phyloP scores from a whole-genome alignment of 306 rosid genomes.

The Trifolium fragiferum region DNA sequence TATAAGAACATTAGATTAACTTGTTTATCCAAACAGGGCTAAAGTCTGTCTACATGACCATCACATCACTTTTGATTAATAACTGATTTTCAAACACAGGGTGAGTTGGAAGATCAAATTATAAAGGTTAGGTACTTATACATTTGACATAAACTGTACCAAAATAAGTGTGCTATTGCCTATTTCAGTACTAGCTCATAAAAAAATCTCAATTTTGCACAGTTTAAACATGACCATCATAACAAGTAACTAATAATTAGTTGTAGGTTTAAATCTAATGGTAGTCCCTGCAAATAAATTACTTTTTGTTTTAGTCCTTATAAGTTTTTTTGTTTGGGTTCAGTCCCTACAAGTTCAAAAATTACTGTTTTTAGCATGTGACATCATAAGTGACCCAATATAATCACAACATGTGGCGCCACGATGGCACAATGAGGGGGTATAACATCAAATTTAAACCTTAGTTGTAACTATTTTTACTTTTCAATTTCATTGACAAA shows the following conservation, averaged over 20 bases:
- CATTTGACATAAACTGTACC: constrained; percentile 6
- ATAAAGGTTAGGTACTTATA: not conserved
- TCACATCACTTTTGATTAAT: constrained; percentile 3
- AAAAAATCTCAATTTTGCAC: not conserved
- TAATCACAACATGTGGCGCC: no score
- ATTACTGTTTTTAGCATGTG: no score
- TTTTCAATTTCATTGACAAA: not conserved
- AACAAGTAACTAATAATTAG: not conserved
- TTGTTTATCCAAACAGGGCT: not conserved
- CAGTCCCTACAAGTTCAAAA: no score
- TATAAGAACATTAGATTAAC: not conserved
- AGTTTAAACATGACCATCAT: not conserved
- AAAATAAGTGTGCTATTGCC: not conserved
- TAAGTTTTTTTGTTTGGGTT: no score
- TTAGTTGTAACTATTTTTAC: not conserved
- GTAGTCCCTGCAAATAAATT: no score
- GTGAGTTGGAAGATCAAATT: constrained; percentile 17
- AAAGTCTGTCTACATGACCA: not conserved
- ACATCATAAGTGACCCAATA: no score
- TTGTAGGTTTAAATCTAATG: no score
- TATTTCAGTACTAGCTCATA: constrained; percentile 4
- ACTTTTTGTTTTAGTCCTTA: no score
- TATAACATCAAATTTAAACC: no score
- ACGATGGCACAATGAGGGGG: no score
- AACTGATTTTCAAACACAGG: not conserved